Evolutionary conservation across 129 eudicot species (phyloP), one percentile per base, ranked within the genome.

Genomic region (Pulicaria dysenterica): DNA sequence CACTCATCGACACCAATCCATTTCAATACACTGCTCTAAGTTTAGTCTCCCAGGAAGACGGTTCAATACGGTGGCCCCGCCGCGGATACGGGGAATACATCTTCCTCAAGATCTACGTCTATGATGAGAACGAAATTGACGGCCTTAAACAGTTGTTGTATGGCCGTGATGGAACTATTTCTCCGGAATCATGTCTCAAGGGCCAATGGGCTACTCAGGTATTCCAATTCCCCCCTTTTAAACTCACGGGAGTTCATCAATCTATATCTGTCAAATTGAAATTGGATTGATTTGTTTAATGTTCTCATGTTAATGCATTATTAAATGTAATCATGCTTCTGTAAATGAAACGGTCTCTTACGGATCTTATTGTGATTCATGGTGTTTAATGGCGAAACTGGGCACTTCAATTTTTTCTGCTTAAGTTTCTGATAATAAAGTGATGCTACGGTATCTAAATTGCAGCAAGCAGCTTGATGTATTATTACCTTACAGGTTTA

Each of bases 131-230:
- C 41, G 96, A 92, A 75, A 85, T 92, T 53, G 95, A 92, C 9
- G 96, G 96, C 17, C 71, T 92, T 51, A 78, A 82, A 31, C 65
- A 24, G 68, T 75, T 92, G 77, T n/a, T 92, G 84, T 82, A 82
- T 31, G 96, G 98, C 7, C 88, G 95, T 10, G 95, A 92, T 13
- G 87, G 84, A 7, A 87, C 66, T 66, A 87, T 92, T n/a, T 74
- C 88, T 0, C 67, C 85, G 9, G 82, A 87, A 6, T 70, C 87
- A 15, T 88, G 95, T 75, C 72, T 88, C 38, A 85, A 85, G 55
- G 91, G 95, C 36, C 95, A 88, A 44, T 88, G 96, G 96, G 96
- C 89, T 38, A 90, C 94, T 75, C 96, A 90, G 94, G 96, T 89
- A 69, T 17, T 24, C 37, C 47, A 6, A 14, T 45, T 46, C 31